Base-by-base conservation (phyloP, 805 yeast genomes). In the Saturnispora saitoi region DNA sequence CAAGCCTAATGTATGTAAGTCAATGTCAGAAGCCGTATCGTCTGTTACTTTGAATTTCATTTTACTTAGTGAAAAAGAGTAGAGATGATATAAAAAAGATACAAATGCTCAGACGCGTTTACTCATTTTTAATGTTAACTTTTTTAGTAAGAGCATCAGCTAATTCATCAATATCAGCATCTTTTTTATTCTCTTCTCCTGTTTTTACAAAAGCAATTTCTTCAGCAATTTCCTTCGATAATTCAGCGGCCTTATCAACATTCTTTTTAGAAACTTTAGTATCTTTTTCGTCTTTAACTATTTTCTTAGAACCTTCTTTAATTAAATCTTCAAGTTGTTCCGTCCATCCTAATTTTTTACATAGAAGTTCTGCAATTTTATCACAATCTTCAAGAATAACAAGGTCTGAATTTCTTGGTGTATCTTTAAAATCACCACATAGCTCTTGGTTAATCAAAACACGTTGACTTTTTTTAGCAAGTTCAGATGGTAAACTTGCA, bases 401-500 rank as follows among this genome's bases (percentile, higher is more conserved):
- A 9, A 84, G 60, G 61, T 91, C 98, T 1, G 72, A 54, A 31
- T 74, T 63, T 53, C 95, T 71, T 4, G 76, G 71, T 17, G 73
- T 68, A 14, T 68, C 56, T 41, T 61, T 58, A 57, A 85, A 85
- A 55, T 79, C 83, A 3, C 98, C 98, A 12, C 86, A 96, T 0
- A 66, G 58, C 51, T 86, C 96, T 47, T 75, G 73, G 61, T 91
- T 91, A 32, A 88, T 72, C 49, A 91, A 71, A 0, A 82, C 80
- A 51, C 99, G 70, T 4, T 70, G 61, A 17, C 77, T 65, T 1
- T 64, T 58, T 1, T 58, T 56, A 4, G 71, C 70, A 0, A 83
- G 76, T 57, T 85, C 89, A 2, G 76, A 65, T 0, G 96, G 96
- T 45, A 91, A 68, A 9, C 80, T 71, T 1, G 96, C 96, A 72